Base-by-base conservation (phyloP, 2,329 filamentous ascomycete genomes). In the Aspergillus sp. region DNA sequence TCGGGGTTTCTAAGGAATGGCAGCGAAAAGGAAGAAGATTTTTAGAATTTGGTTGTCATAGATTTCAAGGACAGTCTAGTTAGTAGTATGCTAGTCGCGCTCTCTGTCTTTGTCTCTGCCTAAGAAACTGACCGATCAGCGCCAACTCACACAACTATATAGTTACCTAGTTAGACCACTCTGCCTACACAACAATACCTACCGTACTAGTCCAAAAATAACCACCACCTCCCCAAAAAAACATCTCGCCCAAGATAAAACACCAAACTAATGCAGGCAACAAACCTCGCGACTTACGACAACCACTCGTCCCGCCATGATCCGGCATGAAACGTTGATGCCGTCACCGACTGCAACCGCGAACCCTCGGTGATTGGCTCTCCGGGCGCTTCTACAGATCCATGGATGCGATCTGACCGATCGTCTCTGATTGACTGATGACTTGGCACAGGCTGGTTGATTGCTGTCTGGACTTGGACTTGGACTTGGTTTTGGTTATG, bases 251-350 rank as follows among this genome's bases (percentile, higher is more conserved):
- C 24, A 36, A 31, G 12, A 47, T 36, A 39, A 32, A 55, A 9
- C 31, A 50, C 32, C 55, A 53, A 7, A 20, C 52, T 51, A 32
- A 52, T 52, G 50, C 36, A 59, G 57, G 53, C 53, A 55, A 49
- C 54, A 24, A 22, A 4, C 22, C 22, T 22, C 22, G 3, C 22
- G 9, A 12, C 22, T 52, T 49, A 26, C 16, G 49, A 47, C 54
- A 22, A 46, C 42, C 52, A 36, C 50, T 49, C 36, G 32, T 59
- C 64, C 64, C 64, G 64, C 29, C 52, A 16, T 49, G 24, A 56
- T 65, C 64, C 64, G 64, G 51, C 46, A 63, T 65, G 64, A 64
- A 63, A 60, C 49, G 29, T 45, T 56, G 49, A 65, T 65, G 59
- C 62, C 63, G 63, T 66, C 63, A 66, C 59, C 53, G 55, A 22